These are phyloP conservation scores for Xylaria scruposa DNA, from an alignment of 495 filamentous ascomycete species.

Conservation along the genomic window DNA sequence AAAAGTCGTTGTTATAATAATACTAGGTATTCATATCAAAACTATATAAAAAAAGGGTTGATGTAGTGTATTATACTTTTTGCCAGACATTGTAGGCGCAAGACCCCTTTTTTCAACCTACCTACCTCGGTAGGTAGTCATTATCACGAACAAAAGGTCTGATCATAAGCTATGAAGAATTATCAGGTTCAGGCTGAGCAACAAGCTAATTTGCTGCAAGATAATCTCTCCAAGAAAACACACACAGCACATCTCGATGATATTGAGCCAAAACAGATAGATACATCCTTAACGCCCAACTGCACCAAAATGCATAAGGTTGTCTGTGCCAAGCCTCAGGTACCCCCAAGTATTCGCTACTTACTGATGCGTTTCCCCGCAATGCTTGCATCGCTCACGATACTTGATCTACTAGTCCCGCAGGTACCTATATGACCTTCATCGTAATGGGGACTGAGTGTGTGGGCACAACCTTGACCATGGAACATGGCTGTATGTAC, in stretches of 20 bases:
- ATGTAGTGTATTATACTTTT: background rate
- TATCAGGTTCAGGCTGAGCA: background rate
- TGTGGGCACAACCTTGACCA: background rate
- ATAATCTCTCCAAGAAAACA: background rate
- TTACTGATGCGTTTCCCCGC: slow-evolving; percentile 1
- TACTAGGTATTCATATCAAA: background rate
- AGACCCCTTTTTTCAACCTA: too few species aligned
- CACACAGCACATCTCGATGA: background rate
- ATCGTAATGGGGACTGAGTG: slow-evolving; percentile 15
- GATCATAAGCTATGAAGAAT: background rate
- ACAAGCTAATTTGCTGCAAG: background rate
- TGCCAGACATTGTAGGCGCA: background rate
- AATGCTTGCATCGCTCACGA: slow-evolving; percentile 20
- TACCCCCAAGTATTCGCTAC: slow-evolving; percentile 13
- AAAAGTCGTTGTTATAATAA: background rate
- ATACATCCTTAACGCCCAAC: too few species aligned
- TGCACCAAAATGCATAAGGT: background rate
- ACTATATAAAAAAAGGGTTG: background rate
- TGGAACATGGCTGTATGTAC: slow-evolving; percentile 10
- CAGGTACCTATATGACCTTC: slow-evolving; percentile 23
- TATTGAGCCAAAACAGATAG: background rate
- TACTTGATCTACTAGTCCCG: slow-evolving; percentile 26
- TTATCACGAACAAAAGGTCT: background rate
- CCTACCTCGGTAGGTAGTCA: too few species aligned
- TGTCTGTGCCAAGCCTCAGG: slow-evolving; percentile 8